These are phyloP conservation scores for Acidomyces sp. DNA, from an alignment of 495 filamentous ascomycete species.

Conservation along the genomic window DNA sequence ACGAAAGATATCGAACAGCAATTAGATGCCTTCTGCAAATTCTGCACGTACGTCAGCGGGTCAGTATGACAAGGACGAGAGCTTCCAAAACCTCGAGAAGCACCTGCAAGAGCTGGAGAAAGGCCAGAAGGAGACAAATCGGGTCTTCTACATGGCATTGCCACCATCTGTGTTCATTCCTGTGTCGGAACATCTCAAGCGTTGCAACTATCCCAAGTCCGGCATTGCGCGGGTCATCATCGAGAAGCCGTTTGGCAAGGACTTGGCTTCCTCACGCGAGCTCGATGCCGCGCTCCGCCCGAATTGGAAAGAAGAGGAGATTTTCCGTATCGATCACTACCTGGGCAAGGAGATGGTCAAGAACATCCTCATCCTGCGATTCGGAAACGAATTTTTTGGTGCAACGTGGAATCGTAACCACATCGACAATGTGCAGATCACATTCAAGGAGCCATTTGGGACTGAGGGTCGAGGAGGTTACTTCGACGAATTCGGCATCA, in stretches of 20 bases:
- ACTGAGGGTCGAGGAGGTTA: conserved; percentile 99
- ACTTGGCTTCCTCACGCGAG: conserved; percentile 83
- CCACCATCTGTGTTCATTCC: conserved; percentile 96
- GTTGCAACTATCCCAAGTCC: conserved; percentile 80
- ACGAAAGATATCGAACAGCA: conserved; percentile 96
- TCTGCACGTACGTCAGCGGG: conserved; percentile 91
- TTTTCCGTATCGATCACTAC: conserved; percentile 99
- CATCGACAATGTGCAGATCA: conserved; percentile 97
- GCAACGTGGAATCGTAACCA: conserved; percentile 99
- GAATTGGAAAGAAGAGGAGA: conserved; percentile 98
- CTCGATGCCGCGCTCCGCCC: conserved; percentile 91
- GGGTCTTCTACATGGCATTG: conserved; percentile 98
- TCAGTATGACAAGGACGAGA: conserved; percentile 95
- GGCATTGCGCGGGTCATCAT: conserved; percentile 94
- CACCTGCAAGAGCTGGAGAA: conserved; percentile 84
- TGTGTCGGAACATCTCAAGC: conserved; percentile 92
- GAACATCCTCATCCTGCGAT: conserved; percentile 96
- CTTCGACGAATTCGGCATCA: conserved; percentile 99
- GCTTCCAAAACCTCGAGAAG: conserved; percentile 74
- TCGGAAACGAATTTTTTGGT: conserved; percentile 98
- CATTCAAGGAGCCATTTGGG: conserved; percentile 99
- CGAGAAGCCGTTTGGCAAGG: conserved; percentile 99
- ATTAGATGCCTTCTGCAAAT: conserved; percentile 69
- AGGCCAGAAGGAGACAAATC: conserved; percentile 67
- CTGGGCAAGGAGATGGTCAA: conserved; percentile 99